phyloP scores from a whole-genome alignment of 306 rosid genomes.

The Quercus robur region DNA sequence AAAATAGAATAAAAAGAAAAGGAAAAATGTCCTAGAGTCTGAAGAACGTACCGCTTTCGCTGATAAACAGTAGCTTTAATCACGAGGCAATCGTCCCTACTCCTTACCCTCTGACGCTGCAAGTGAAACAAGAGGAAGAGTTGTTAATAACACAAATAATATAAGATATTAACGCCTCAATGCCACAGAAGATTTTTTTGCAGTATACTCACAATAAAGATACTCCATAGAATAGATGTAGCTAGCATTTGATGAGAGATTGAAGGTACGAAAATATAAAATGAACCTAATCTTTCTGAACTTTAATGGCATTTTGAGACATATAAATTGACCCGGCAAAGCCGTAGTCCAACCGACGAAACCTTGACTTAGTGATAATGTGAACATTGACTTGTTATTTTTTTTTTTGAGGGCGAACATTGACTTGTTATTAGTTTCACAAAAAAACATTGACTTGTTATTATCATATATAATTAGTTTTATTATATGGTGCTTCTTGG shows the following conservation, averaged over 20 bases:
- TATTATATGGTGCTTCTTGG: not conserved
- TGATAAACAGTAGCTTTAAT: too few species aligned
- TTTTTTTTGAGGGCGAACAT: too few species aligned
- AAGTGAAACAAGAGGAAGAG: conserved; percentile 63
- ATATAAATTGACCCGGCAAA: not conserved
- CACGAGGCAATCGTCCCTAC: too few species aligned
- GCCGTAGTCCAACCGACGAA: not conserved
- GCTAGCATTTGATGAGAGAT: conserved; percentile 84
- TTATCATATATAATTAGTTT: conserved; percentile 1
- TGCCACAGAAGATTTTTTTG: conserved; percentile 81
- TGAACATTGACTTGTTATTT: too few species aligned
- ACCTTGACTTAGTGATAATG: not conserved
- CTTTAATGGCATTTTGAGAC: not conserved
- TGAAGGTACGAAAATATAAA: conserved; percentile 59
- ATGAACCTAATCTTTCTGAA: not conserved
- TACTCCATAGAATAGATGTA: conserved; percentile 44
- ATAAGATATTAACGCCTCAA: conserved; percentile 25
- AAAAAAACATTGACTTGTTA: not conserved
- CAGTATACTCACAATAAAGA: conserved; percentile 77
- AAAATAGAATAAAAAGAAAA: rapidly evolving
- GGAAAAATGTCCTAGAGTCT: too few species aligned
- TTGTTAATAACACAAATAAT: conserved; percentile 40
- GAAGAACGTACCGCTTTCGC: too few species aligned
- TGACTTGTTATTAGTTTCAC: too few species aligned
- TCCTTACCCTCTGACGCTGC: conserved; percentile 57